Evolutionary conservation across 1,284 basidiomycete genomes (phyloP).

Genomic region (Lentinula novae-zelandiae): DNA sequence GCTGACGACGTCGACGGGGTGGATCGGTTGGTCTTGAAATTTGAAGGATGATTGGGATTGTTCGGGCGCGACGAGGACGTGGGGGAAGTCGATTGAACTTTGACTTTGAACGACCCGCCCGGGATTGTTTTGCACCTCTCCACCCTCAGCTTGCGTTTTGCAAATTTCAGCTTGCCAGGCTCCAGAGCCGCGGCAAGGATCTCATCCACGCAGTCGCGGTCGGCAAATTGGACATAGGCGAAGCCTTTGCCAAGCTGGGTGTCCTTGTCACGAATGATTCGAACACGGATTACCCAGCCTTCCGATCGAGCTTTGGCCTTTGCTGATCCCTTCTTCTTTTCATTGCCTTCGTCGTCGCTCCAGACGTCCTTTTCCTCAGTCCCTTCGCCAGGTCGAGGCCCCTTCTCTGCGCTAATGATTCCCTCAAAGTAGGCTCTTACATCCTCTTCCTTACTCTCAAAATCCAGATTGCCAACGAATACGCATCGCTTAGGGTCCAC

Average conservation of each 20-base stretch:
- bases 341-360: conserved; percentile 6
- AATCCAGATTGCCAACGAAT: conserved; percentile 94
- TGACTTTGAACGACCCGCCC: conserved; percentile 25
- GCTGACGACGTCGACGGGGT: conserved; percentile 2
- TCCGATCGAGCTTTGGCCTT: conserved; percentile 13
- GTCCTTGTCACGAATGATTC: conserved; percentile 87
- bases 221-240: conserved; percentile 87
- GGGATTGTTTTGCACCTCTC: conserved; percentile 75
- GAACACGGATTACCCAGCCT: conserved; percentile 81
- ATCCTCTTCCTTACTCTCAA: conserved; percentile 89
- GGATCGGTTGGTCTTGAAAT: background rate
- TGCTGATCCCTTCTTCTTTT: conserved; percentile 21
- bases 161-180: conserved; percentile 75
- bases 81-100: background rate
- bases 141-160: conserved; percentile 84
- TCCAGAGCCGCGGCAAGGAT: conserved; percentile 65
- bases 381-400: conserved; percentile 26
- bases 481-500: conserved; percentile 78
- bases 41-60: background rate
- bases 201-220: conserved; percentile 87
- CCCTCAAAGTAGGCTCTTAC: conserved; percentile 85
- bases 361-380: conserved; percentile 24
- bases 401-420: conserved; percentile 73
- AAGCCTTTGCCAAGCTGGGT: conserved; percentile 98
- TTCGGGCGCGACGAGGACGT: background rate